Evolutionary conservation across 139 green algal species (phyloP).

Genomic region (Coccomyxa sp.): DNA sequence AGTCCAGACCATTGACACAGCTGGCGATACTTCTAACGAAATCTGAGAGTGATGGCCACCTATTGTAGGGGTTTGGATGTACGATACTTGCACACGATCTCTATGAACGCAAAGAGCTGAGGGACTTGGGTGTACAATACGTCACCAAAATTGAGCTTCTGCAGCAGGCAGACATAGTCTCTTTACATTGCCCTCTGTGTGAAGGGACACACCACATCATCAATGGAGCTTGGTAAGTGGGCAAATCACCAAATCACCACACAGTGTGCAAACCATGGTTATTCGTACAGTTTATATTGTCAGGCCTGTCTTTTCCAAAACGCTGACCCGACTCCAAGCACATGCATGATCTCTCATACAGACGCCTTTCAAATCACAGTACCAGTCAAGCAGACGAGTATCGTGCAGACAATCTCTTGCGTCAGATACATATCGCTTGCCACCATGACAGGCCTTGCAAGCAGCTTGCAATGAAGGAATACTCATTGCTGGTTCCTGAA

Average conservation of each 20-base stretch:
- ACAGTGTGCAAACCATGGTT: too few species aligned
- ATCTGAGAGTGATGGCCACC: too few species aligned
- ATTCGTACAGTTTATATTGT: background rate
- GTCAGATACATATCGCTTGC: background rate
- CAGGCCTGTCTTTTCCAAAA: too few species aligned
- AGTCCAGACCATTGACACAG: background rate
- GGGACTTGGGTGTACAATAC: conserved; percentile 54
- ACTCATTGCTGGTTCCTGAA: background rate
- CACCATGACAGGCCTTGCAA: background rate
- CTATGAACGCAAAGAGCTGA: conserved; percentile 34
- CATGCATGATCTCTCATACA: background rate
- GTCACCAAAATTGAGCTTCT: conserved; percentile 48
- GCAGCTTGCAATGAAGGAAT: background rate
- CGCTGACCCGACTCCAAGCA: too few species aligned
- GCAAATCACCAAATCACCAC: too few species aligned
- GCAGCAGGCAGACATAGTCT: conserved; percentile 49
- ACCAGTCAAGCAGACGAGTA: background rate
- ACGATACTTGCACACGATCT: conserved; percentile 61
- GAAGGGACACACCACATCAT: conserved; percentile 69
- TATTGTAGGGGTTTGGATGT: conserved; percentile 58
- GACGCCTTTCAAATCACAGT: background rate
- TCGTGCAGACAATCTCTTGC: background rate
- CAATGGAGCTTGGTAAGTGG: conserved; percentile 37
- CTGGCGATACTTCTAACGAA: too few species aligned
- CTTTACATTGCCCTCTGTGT: conserved; percentile 63